Conservation (phyloP, 73 alveolate genomes). For the Paramecium caudatum region DNA sequence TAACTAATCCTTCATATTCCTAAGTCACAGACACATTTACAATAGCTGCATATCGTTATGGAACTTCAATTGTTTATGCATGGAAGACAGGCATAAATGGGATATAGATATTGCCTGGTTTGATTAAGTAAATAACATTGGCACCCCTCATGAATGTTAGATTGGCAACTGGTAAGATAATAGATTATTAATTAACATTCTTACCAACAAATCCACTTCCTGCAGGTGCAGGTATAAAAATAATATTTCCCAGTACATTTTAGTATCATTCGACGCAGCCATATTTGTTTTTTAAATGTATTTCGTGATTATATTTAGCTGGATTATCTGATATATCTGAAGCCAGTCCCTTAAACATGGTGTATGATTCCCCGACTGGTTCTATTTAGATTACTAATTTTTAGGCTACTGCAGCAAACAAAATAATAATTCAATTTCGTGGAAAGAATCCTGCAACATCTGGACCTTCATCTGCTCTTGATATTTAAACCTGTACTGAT, state of each 20-base stretch:
- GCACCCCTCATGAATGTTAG: conserved; percentile 21
- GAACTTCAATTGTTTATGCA: conserved; percentile 65
- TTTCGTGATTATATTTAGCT: background rate
- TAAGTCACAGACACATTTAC: conserved; percentile 58
- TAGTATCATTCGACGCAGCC: background rate
- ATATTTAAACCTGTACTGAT: conserved; percentile 42
- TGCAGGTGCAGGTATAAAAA: conserved; percentile 29
- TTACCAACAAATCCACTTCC: conserved; percentile 69
- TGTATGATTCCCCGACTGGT: background rate
- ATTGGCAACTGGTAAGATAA: conserved; percentile 46
- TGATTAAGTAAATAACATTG: conserved; percentile 26
- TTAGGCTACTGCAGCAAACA: background rate
- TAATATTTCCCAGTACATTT: conserved; percentile 61
- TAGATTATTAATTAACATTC: conserved; percentile 69
- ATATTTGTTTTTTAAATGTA: conserved; percentile 18
- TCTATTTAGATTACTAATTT: background rate
- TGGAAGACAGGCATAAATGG: conserved; percentile 71
- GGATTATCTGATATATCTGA: conserved; percentile 46
- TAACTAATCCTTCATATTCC: conserved; percentile 71
- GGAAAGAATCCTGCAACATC: conserved; percentile 39
- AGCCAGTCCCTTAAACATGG: conserved; percentile 26
- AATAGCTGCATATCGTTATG: conserved; percentile 69
- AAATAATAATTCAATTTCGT: background rate
- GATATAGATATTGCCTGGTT: conserved; percentile 70
- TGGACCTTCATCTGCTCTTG: conserved; percentile 50